phyloP scores from a whole-genome alignment of 441 rosid genomes.

The Erodium moschatum region DNA sequence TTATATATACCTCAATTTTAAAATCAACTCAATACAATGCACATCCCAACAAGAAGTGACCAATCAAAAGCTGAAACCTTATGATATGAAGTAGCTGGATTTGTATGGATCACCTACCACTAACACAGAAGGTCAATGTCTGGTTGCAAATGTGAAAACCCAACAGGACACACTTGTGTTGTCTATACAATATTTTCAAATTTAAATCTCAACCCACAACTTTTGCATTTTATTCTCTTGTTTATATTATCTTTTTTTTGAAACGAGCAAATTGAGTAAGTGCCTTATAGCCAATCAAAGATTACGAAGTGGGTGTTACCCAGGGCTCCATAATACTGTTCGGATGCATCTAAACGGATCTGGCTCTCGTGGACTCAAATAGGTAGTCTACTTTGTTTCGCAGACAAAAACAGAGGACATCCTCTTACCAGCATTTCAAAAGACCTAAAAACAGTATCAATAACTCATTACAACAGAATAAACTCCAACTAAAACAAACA shows the following conservation, averaged over 20 bases:
- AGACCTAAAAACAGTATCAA: too few relatives aligned
- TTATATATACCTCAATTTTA: conserved; percentile 27
- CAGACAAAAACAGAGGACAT: too few relatives aligned
- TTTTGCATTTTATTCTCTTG: not conserved
- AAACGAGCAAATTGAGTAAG: too few relatives aligned
- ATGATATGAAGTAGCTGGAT: not conserved
- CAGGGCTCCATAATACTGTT: too few relatives aligned
- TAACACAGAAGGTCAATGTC: not conserved
- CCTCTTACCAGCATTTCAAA: too few relatives aligned
- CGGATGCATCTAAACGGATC: too few relatives aligned
- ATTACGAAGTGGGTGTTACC: too few relatives aligned
- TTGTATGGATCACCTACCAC: not conserved
- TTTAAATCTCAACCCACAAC: not conserved
- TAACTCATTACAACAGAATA: too few relatives aligned
- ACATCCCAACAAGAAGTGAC: not conserved
- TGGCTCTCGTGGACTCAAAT: too few relatives aligned
- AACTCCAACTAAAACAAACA: too few relatives aligned
- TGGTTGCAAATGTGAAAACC: not conserved
- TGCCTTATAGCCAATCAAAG: too few relatives aligned
- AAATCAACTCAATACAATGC: not conserved
- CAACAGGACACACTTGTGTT: not conserved
- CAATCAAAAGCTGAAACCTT: not conserved
- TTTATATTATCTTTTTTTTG: conserved; percentile 19
- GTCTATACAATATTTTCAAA: not conserved
- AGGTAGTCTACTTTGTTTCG: too few relatives aligned